These are phyloP conservation scores for Coniochaeta sp. DNA, from an alignment of 2,329 filamentous ascomycete genomes.

Conservation along the genomic window DNA sequence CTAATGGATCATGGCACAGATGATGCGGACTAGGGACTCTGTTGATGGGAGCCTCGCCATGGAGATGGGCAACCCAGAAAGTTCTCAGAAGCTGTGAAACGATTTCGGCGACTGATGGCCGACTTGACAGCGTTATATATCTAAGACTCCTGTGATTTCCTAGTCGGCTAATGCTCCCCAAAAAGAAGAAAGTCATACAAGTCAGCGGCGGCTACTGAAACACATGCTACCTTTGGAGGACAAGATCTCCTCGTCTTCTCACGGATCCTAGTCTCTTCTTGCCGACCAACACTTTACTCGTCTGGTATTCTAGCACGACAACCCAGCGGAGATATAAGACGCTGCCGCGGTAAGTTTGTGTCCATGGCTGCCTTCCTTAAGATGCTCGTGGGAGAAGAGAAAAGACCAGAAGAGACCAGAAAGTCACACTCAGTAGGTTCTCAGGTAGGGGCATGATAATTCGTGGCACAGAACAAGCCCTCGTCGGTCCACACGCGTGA, in stretches of 20 bases:
- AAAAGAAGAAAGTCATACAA: slow-evolving; percentile 32
- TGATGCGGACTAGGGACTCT: no score
- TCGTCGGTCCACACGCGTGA: slow-evolving; percentile 12
- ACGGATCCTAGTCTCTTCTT: slow-evolving; percentile 22
- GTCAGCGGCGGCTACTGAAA: slow-evolving; percentile 6
- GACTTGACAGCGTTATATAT: no score
- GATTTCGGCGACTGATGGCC: no score
- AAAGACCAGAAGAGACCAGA: no score
- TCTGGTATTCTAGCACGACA: slow-evolving; percentile 31
- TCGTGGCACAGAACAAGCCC: neutral
- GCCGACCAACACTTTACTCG: slow-evolving; percentile 31
- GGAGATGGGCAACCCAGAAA: no score
- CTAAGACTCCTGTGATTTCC: slow-evolving; percentile 17
- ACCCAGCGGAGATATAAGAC: slow-evolving; percentile 24
- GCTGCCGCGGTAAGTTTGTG: slow-evolving; percentile 30
- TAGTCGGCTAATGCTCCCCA: slow-evolving; percentile 26
- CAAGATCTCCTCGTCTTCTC: slow-evolving; percentile 14
- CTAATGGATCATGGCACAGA: no score
- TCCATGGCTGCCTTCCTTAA: slow-evolving; percentile 23
- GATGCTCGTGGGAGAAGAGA: slow-evolving; percentile 22
- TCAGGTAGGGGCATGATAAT: no score
- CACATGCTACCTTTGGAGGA: slow-evolving; percentile 11
- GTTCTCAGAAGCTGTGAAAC: no score
- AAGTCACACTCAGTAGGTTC: no score
- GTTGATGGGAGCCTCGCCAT: no score